Base-by-base conservation (phyloP, 2,329 filamentous ascomycete species). In the Fusarium goolgardi region DNA sequence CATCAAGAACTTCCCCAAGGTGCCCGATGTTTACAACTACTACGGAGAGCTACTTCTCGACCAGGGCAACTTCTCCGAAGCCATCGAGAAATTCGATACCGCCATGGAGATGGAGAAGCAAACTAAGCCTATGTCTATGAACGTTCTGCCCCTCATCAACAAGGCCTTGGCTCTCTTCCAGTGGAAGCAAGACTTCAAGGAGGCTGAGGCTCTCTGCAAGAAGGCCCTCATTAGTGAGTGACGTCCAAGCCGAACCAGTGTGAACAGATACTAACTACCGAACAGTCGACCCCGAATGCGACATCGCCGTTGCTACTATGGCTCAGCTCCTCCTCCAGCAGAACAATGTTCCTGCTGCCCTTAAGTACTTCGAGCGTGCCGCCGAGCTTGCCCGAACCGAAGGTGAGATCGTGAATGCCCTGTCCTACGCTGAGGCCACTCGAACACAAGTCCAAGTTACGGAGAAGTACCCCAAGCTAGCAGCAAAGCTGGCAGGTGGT, bases 91-190 rank as follows among this genome's bases (percentile, higher is more conserved):
- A 82, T 99, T 99, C 76, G 96, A 99, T 79, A 96, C 90, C 27
- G 96, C 96, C n/a, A 94, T 98, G 71, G 94, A 98, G 78, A 95
- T 98, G 91, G 96, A 99, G 87, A 96, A 96, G 85, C 90, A 93
- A 80, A 90, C 89, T 69, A 96, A 96, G 83, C 94, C 94, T 16
- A 90, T 96, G 80, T 92, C 93, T 65, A 98, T 99, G 91, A 99
- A 99, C 75, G 96, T 99, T 31, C 84, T 99, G 68, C 96, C 96
- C 16, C 85, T 99, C 51, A 98, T 99, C 82, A 99, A 99, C 88
- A 99, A 99, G 85, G 94, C 96, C 7, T 87, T 99, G 29, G 94
- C 95, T 15, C 85, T 98, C 46, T 98, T 97, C 88, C 96, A 99
- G 79, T 97, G 94, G 91, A 98, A 97, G 86, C 91, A 96, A 75